Conservation (phyloP, 768 basidiomycete genomes). For the Paxillus rubicundulus region DNA sequence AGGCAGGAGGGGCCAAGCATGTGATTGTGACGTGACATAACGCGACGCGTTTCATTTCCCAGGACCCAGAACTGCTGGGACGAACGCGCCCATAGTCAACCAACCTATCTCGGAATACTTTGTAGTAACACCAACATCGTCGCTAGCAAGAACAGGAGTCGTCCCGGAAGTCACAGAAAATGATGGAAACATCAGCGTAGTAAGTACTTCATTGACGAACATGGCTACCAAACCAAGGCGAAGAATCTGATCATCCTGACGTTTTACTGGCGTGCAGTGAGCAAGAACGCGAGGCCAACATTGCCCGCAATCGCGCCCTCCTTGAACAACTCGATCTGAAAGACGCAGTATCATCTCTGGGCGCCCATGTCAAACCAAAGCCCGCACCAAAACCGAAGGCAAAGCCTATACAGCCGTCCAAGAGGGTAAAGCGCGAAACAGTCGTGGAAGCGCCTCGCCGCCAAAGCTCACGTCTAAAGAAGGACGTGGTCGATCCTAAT, state of each 20-base stretch:
- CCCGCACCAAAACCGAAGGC: slow-evolving; percentile 40
- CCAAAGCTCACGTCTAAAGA: slow-evolving; percentile 61
- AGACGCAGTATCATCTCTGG: slow-evolving; percentile 50
- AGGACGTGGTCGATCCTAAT: slow-evolving; percentile 49
- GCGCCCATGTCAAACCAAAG: slow-evolving; percentile 41
- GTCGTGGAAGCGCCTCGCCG: slow-evolving; percentile 51
- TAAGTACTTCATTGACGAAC: slow-evolving; percentile 25
- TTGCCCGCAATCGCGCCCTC: slow-evolving; percentile 74
- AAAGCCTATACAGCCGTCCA: slow-evolving; percentile 62
- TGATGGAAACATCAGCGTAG: slow-evolving; percentile 53
- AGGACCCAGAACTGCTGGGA: too few species aligned
- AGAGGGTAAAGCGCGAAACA: slow-evolving; percentile 51
- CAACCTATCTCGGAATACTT: too few species aligned
- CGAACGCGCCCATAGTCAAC: too few species aligned
- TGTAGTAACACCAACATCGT: too few species aligned
- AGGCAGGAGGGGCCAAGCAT: too few species aligned
- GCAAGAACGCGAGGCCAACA: slow-evolving; percentile 74
- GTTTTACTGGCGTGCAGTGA: slow-evolving; percentile 40
- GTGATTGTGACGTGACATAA: slow-evolving; percentile 27
- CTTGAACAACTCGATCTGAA: slow-evolving; percentile 70
- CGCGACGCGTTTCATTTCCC: slow-evolving; percentile 26
- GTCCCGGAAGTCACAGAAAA: slow-evolving; percentile 11
- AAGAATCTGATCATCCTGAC: neutral
- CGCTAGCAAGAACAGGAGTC: too few species aligned
- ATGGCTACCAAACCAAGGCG: neutral